Conservation (phyloP, 805 yeast species). For the Wickerhamiella siamensis region DNA sequence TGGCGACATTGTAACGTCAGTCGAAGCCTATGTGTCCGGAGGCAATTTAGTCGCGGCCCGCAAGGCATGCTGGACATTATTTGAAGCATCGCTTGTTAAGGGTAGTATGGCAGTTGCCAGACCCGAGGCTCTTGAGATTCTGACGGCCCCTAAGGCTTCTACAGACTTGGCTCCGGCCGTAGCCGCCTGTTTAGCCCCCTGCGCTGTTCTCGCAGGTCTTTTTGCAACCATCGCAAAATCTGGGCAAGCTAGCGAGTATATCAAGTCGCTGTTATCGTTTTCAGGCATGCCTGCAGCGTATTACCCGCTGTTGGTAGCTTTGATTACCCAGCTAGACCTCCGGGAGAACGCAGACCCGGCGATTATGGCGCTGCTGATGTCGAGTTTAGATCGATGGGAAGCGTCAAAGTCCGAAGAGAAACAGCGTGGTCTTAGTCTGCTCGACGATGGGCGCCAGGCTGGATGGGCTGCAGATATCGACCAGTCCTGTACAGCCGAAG, state of each 20-base stretch:
- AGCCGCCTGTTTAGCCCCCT: slow-evolving; percentile 5
- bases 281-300: not conserved
- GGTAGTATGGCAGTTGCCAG: slow-evolving; percentile 1
- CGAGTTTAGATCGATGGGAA: slow-evolving; percentile 6
- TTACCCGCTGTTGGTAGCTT: slow-evolving; percentile 1
- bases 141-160: not conserved
- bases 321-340: not conserved
- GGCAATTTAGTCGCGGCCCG: slow-evolving; percentile 3
- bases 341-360: not conserved
- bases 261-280: not conserved
- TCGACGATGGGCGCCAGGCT: not conserved
- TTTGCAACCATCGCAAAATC: not conserved
- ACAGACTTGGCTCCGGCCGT: slow-evolving; percentile 1
- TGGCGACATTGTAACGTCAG: slow-evolving; percentile 2
- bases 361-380: slow-evolving; percentile 3
- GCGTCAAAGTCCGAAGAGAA: too few species aligned
- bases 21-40: slow-evolving; percentile 1
- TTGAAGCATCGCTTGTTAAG: slow-evolving; percentile 4
- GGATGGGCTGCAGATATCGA: slow-evolving; percentile 7
- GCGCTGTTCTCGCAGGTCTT: slow-evolving; percentile 4
- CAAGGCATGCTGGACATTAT: slow-evolving; percentile 5
- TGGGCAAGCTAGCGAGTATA: not conserved
- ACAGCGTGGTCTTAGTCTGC: slow-evolving; percentile 4
- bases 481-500: slow-evolving; percentile 2
- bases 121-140: slow-evolving; percentile 3